Base-by-base conservation (phyloP, 1,284 basidiomycete species). In the Lentinus polychrous region DNA sequence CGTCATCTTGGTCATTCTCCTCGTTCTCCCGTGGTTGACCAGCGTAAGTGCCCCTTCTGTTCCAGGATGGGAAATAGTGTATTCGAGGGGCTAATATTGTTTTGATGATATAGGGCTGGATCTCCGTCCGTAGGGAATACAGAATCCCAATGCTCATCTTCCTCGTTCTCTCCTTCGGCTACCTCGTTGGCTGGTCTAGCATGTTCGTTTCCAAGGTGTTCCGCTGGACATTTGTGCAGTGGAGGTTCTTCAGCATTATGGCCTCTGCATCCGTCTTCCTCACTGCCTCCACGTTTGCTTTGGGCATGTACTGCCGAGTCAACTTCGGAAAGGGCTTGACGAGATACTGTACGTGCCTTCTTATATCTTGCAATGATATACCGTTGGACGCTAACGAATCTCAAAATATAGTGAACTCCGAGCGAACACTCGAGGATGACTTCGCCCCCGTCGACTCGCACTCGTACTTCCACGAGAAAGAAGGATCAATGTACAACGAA, bases 291-390 rank as follows among this genome's bases (percentile, higher is more conserved):
- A 72, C 78, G 0, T 68, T 87, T 54, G 57, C 79, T 43, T 62
- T 90, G 34, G 86, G 83, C 14, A 57, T 86, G 36, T 52, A 81
- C 50, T 88, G 86, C 58, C 74, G 80, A 24, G 60, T 77, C 58
- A 89, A 88, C 67, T 90, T 88, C 55, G 84, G 81, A 50, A 83
- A 82, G 60, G 86, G 86, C 20, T 68, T 91, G 50, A 64, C 73
- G 45, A 76, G 74, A 31, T 81, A 84, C 62, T 66, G 86, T 88
- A 57, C 66, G 84, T 74, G 12, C 17, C 12, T 48, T 33, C 34
- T n/a, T 31, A 41, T 31, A 27, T 33, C 17, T 17, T 48, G n/a
- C n/a, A n/a, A n/a, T n/a, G n/a, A n/a, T n/a, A n/a, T n/a, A n/a
- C n/a, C n/a, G n/a, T n/a, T 23, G 18, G 18, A 6, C 27, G 7